phyloP scores from a whole-genome alignment of 1,284 basidiomycete species.

The Inonotus hispidus region DNA sequence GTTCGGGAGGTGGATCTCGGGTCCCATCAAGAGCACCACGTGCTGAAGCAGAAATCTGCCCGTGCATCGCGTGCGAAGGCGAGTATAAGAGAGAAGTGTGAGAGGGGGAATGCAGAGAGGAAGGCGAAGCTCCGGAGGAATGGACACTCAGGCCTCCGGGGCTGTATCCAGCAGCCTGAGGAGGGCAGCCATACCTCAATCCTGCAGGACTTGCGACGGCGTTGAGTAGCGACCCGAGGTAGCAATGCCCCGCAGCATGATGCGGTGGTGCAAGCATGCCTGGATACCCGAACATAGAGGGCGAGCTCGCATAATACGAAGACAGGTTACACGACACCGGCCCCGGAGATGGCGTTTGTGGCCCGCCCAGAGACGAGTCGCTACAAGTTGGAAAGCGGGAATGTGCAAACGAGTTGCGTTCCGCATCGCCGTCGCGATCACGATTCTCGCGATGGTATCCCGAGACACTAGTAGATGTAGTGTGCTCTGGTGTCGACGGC shows the following conservation, averaged over 20 bases:
- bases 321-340: background rate
- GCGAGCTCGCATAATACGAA: background rate
- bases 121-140: background rate
- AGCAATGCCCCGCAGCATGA: background rate
- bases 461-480: background rate
- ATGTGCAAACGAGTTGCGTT: background rate
- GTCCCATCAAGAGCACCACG: conserved; percentile 13
- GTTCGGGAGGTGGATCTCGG: conserved; percentile 35
- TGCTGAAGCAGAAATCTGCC: background rate
- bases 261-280: background rate
- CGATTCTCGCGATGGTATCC: background rate
- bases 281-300: background rate
- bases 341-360: conserved; percentile 3
- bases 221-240: background rate
- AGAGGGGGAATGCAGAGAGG: background rate
- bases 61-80: conserved; percentile 15
- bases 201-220: background rate
- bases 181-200: background rate
- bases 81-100: conserved; percentile 8
- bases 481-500: conserved; percentile 5
- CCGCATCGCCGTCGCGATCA: background rate
- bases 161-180: conserved; percentile 1
- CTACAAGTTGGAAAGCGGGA: conserved; percentile 5
- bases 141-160: background rate
- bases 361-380: conserved; percentile 4